Evolutionary conservation across 768 basidiomycete genomes (phyloP), one percentile per base, ranked within the genome.

Genomic region (Phylloporus sp.): DNA sequence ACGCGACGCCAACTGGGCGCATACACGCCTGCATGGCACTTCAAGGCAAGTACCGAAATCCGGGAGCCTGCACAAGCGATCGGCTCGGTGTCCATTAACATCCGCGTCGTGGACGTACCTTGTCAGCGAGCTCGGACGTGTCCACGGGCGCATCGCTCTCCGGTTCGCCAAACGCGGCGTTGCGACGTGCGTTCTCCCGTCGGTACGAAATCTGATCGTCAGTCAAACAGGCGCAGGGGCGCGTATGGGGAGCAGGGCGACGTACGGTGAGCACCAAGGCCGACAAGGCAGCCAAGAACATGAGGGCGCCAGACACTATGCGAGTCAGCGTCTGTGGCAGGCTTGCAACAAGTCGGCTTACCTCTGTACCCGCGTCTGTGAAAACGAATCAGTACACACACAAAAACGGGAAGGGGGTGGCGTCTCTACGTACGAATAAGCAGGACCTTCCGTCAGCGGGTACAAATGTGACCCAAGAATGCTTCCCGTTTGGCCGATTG

Each of bases 71-170:
- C 13, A 28, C 8, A 11, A 17, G 20, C 18, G 14, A 4, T 15
- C 29, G 22, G 40, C n/a, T n/a, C n/a, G n/a, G n/a, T n/a, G n/a
- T n/a, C n/a, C n/a, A n/a, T n/a, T n/a, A n/a, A n/a, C n/a, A n/a
- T n/a, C n/a, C n/a, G n/a, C n/a, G 28, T n/a, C 15, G 20, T 22
- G 28, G 26, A 41, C 33, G 10, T 29, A 56, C 50, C 45, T 80
- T 72, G 57, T 87, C 85, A 1, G 85, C 85, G 7, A 84, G 60
- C 50, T 82, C 76, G 22, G 73, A 70, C 1, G 81, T 85, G 54
- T 87, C 77, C 17, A 86, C 79, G 17, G 67, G 73, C 7, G 69
- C 70, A 48, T 74, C 65, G 8, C 64, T 66, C 41, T 69, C 63
- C 2, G 74, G 75, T 42, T 70, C 71, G 1, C 85, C 85, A 46